Conservation (phyloP, 2,329 filamentous ascomycete genomes). For the Xylariaceae sp. region DNA sequence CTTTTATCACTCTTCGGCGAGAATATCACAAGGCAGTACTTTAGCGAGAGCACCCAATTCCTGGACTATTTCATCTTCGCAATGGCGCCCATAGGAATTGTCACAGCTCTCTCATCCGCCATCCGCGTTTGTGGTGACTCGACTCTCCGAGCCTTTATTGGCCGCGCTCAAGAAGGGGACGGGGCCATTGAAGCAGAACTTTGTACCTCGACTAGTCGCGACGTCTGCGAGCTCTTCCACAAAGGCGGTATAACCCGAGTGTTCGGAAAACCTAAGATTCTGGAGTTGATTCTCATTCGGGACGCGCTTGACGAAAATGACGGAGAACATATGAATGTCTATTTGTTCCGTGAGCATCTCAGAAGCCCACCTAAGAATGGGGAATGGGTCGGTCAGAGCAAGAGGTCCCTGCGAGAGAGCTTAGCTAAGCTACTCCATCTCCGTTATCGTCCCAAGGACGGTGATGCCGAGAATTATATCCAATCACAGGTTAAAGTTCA, state of each 20-base stretch:
- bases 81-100: conserved; percentile 46
- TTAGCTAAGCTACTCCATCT: too few relatives aligned
- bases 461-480: too few relatives aligned
- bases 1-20: conserved; percentile 47
- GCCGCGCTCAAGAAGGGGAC: conserved; percentile 44
- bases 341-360: background rate
- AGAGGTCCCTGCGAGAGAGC: too few relatives aligned
- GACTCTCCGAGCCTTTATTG: conserved; percentile 46
- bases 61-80: conserved; percentile 44
- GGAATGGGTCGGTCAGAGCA: too few relatives aligned
- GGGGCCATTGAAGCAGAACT: conserved; percentile 46
- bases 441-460: too few relatives aligned
- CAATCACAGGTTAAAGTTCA: too few relatives aligned
- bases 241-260: conserved; percentile 41
- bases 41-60: conserved; percentile 11
- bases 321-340: background rate
- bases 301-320: background rate
- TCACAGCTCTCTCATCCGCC: conserved; percentile 45
- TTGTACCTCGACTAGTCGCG: conserved; percentile 46
- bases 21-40: conserved; percentile 29
- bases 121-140: conserved; percentile 38
- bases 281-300: conserved; percentile 38
- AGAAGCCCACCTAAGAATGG: too few relatives aligned
- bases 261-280: conserved; percentile 42
- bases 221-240: conserved; percentile 49